Evolutionary conservation across 176 grass and related monocot species (phyloP).

Genomic region (Triticum timopheevii): DNA sequence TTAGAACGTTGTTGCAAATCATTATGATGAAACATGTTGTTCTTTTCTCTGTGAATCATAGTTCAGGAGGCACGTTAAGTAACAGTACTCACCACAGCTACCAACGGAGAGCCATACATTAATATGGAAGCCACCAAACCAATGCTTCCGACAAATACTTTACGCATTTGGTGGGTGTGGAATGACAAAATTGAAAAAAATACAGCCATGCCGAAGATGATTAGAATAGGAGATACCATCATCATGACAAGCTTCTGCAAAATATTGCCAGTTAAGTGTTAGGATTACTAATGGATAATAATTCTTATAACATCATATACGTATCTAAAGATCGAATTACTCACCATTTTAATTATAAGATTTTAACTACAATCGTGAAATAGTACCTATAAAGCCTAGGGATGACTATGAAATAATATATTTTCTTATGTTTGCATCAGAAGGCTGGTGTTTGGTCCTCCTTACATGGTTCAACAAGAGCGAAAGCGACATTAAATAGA

Average conservation of each 20-base stretch:
- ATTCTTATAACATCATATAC: neutral
- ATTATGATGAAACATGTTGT: neutral
- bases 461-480: neutral
- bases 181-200: slow-evolving; percentile 47
- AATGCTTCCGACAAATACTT: slow-evolving; percentile 64
- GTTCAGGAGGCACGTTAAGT: neutral
- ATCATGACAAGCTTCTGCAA: slow-evolving; percentile 52
- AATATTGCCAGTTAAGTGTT: neutral
- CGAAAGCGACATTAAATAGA: neutral
- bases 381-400: neutral
- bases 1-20: neutral
- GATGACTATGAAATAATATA: neutral
- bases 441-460: neutral
- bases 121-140: slow-evolving; percentile 56
- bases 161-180: slow-evolving; percentile 50
- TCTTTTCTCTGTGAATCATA: neutral
- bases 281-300: slow-evolving; percentile 10
- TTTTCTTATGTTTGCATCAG: neutral
- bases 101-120: slow-evolving; percentile 69
- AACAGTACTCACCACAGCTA: slow-evolving; percentile 51
- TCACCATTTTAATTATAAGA: neutral
- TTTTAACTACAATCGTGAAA: neutral
- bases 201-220: slow-evolving; percentile 38
- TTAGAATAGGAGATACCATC: slow-evolving; percentile 38
- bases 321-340: neutral